Conservation (phyloP, 2,329 filamentous ascomycete species). For the Aspergillus texensis region DNA sequence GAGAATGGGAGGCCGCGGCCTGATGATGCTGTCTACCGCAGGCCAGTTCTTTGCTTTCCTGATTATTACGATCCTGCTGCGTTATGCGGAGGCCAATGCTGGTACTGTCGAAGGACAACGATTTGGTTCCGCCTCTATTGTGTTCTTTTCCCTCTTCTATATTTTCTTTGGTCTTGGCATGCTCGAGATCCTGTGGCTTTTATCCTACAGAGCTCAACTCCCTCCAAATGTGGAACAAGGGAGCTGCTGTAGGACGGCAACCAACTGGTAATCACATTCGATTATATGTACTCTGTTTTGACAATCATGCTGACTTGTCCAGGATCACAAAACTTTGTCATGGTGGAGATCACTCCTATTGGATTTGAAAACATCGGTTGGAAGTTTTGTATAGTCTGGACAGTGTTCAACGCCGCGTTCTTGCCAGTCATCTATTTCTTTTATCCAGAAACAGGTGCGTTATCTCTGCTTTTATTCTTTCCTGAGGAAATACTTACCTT, state of each 20-base stretch:
- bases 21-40: conserved; percentile 58
- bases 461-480: not conserved
- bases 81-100: too few species aligned
- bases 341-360: too few species aligned
- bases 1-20: conserved; percentile 56
- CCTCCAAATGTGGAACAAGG: conserved; percentile 51
- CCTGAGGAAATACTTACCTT: not conserved
- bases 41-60: conserved; percentile 56
- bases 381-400: conserved; percentile 49
- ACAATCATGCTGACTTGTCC: too few species aligned
- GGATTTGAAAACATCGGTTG: too few species aligned
- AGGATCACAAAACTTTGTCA: too few species aligned
- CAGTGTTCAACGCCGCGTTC: conserved; percentile 49
- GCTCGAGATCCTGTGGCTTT: conserved; percentile 44
- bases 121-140: conserved; percentile 24
- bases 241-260: conserved; percentile 51
- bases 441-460: conserved; percentile 37
- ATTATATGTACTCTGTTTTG: too few species aligned
- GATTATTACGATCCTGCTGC: conserved; percentile 54
- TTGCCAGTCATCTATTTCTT: conserved; percentile 51
- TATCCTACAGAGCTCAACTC: conserved; percentile 50
- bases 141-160: conserved; percentile 57
- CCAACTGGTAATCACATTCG: conserved; percentile 44
- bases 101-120: conserved; percentile 34
- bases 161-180: conserved; percentile 54